Evolutionary conservation across 176 grass and related monocot species (phyloP).

Genomic region (Themeda triandra): DNA sequence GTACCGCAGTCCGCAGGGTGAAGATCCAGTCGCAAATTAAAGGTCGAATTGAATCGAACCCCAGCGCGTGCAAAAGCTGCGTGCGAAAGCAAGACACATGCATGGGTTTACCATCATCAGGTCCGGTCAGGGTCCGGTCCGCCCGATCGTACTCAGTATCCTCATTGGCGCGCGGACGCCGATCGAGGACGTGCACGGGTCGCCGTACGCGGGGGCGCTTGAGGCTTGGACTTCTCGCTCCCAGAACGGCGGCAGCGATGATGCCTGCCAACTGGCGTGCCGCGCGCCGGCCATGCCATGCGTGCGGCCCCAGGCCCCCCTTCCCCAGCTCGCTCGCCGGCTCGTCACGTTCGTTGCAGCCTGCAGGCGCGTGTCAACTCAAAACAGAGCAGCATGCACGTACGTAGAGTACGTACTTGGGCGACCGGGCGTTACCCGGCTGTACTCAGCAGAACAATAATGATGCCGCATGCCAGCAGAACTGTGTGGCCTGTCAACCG

Average conservation of each 20-base stretch:
- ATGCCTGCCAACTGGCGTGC: neutral
- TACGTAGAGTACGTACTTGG: neutral
- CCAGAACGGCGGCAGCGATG: constrained; percentile 14
- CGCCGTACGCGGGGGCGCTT: constrained; percentile 12
- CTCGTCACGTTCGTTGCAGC: neutral
- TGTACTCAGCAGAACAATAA: neutral
- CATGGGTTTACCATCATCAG: constrained; percentile 3
- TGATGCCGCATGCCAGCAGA: neutral
- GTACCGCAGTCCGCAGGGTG: neutral
- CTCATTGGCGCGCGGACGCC: neutral
- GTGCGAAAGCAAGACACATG: neutral
- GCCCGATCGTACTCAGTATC: neutral
- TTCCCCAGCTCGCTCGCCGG: no score
- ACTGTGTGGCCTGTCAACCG: neutral
- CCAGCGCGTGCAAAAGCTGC: constrained; percentile 1
- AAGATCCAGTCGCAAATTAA: neutral
- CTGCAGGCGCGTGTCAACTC: neutral
- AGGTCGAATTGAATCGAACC: neutral
- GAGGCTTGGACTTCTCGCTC: constrained; percentile 8
- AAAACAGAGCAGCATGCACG: neutral
- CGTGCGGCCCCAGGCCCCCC: neutral
- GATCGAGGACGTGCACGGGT: neutral
- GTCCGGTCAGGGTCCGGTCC: neutral
- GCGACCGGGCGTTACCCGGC: neutral
- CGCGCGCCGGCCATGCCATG: neutral